Base-by-base conservation (phyloP, 2,329 filamentous ascomycete genomes). In the Xylaria sp. region DNA sequence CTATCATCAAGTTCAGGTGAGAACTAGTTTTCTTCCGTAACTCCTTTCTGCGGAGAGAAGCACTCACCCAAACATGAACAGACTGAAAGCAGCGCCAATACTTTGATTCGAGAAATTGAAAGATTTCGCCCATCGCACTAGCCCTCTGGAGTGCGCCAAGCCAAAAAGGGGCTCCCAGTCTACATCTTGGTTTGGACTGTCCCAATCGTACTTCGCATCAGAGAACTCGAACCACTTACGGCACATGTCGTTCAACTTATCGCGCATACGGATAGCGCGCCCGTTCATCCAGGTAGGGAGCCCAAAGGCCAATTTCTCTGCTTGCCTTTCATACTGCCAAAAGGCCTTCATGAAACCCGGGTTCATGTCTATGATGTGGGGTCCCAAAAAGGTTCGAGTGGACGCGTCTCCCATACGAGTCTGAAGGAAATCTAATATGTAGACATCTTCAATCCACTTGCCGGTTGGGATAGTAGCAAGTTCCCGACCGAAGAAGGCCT, bases 201-300 rank as follows among this genome's bases (percentile, higher is more conserved):
- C 10, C n/a, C 44, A 37, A 31, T 48, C n/a, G 25, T 25, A 50
- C 12, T 23, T 12, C 9, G 25, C 6, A 23, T 39, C 12, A 8
- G 46, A 6, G 10, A 61, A 9, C 58, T 50, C 41, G 58, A 37
- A 61, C 58, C 58, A 61, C 5, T 51, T 61, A 12, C 7, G 18
- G 34, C 58, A 61, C 58, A 61, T 61, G 15, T 18, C 31, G 7
- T 1, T 2, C 9, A 61, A 20, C 18, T 13, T 9, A 28, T 50
- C 28, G 8, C 58, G 44, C 20, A 13, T 13, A 6, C 34, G 48
- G 1, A 37, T 18, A 7, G 18, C 58, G 10, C 15, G 20, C 31
- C n/a, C 37, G 20, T 61, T 61, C 9, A 61, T 3, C 44, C 44
- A 61, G 8, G 5, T 9, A 3, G 58, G 58, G 15, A 51, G 9